Percentiles rank a stretch among this genome's conserved stretches.
Evolutionary conservation across 352 stramenopile genomes (phyloP).

Genomic region (Pythium dissimile): DNA sequence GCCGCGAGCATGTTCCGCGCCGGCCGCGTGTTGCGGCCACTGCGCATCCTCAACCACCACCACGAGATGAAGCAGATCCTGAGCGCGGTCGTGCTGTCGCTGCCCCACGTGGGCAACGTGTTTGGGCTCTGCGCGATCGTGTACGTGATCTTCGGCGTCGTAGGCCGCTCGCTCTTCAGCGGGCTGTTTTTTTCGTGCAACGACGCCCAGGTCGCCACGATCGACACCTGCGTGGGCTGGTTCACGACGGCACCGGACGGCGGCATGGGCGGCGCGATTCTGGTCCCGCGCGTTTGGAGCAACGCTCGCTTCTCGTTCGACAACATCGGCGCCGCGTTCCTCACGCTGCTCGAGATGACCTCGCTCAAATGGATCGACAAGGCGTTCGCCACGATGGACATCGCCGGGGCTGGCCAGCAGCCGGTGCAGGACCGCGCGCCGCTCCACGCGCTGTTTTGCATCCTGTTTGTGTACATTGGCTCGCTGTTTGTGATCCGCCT

Average conservation of each 20-base stretch:
- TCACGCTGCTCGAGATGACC: slow-evolving; percentile 75
- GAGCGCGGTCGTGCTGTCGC: slow-evolving; percentile 58
- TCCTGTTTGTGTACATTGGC: slow-evolving; percentile 73
- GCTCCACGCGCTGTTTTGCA: slow-evolving; percentile 59
- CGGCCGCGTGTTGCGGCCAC: slow-evolving; percentile 54
- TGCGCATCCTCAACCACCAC: slow-evolving; percentile 77
- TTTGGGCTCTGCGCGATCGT: slow-evolving; percentile 69
- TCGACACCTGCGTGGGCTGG: slow-evolving; percentile 53
- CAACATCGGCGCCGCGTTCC: slow-evolving; percentile 58
- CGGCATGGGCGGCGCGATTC: slow-evolving; percentile 35
- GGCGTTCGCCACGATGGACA: slow-evolving; percentile 72
- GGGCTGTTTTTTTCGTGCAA: slow-evolving; percentile 70
- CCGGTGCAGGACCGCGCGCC: slow-evolving; percentile 44
- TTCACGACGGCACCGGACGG: slow-evolving; percentile 47
- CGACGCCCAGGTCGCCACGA: slow-evolving; percentile 31
- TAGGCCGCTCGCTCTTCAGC: slow-evolving; percentile 64
- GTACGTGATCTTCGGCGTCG: slow-evolving; percentile 74
- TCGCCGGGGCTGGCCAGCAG: slow-evolving; percentile 41
- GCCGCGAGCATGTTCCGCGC: slow-evolving; percentile 61
- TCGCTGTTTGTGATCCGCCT: slow-evolving; percentile 76
- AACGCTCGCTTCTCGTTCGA: slow-evolving; percentile 80
- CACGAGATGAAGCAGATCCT: slow-evolving; percentile 77
- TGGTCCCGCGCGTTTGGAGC: slow-evolving; percentile 60
- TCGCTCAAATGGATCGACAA: slow-evolving; percentile 83
- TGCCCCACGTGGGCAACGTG: slow-evolving; percentile 72